Evolutionary conservation across 768 basidiomycete genomes (phyloP), one percentile per base, ranked within the genome.

Genomic region (Dentipellis sp.): DNA sequence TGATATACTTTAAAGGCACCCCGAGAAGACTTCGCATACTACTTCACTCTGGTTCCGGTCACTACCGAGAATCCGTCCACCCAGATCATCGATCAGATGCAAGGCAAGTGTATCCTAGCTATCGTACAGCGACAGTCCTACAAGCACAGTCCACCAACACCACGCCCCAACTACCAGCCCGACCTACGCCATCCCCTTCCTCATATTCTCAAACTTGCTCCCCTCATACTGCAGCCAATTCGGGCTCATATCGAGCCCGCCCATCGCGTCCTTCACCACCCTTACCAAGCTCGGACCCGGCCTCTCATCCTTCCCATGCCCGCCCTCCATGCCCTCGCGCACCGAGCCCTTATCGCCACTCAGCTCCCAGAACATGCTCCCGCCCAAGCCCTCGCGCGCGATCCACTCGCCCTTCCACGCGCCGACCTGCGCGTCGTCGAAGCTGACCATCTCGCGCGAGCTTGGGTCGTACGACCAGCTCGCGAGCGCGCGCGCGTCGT

Each of bases 331-430:
- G 12, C 81, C 87, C 39, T 86, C 81, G 52, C 88, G 53, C 34
- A 68, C 62, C 4, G 72, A 71, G 1, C 81, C 81, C 67, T 92
- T 91, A 71, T 97, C 95, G 2, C 91, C 92, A 62, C 86, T 88
- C 42, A 95, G 74, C 68, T 94, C 91, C 91, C 91, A 93, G 62
- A 86, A 86, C 97, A 99, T 99, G 55, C 87, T 88, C 0, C 97
- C 97, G 6, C 89, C 91, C 4, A 98, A 72, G 0, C 81, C 80
- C 65, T 86, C 80, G 37, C 79, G 76, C 63, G 74, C 74, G 65
- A 98, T 93, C 74, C 86, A 97, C 56, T 78, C 76, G 12, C 88
- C 91, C 68, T 94, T 94, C 78, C 78, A 78, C 52, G 69, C 67
- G 2, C 78, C 91, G 1, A 89, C 77, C 19, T 79, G 71, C 55